Conservation (phyloP, 2,329 filamentous ascomycete genomes). For the Diaporthe eres region DNA sequence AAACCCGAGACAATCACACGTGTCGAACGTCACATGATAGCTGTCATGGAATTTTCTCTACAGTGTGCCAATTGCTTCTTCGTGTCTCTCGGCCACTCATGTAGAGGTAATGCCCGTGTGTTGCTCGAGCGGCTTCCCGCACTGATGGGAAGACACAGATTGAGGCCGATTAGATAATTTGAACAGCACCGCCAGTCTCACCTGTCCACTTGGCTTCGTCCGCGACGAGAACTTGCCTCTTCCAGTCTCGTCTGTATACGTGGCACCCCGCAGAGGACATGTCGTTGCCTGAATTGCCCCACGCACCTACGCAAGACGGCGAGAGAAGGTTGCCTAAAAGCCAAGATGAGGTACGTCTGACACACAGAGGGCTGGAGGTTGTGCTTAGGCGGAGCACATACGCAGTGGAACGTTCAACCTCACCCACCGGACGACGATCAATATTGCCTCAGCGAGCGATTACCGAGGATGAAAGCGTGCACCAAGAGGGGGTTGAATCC, state of each 20-base stretch:
- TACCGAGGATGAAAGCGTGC: not conserved
- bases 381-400: not conserved
- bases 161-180: not conserved
- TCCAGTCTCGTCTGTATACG: not conserved
- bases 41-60: not conserved
- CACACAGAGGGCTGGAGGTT: not conserved
- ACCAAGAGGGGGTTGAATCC: not conserved
- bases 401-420: constrained; percentile 6
- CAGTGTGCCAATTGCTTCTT: not conserved
- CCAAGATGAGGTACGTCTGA: not conserved
- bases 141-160: not conserved
- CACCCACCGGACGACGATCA: not conserved
- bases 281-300: not conserved
- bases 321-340: not conserved
- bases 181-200: not conserved
- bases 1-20: not conserved
- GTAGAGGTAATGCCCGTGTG: not conserved
- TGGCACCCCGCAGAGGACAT: constrained; percentile 1
- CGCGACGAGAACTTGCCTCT: not conserved
- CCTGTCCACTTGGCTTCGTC: not conserved
- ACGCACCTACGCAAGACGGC: not conserved
- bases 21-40: not conserved
- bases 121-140: not conserved
- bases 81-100: not conserved
- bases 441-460: not conserved